Base-by-base conservation (phyloP, 2,329 filamentous ascomycete species). In the Colletotrichum sp. region DNA sequence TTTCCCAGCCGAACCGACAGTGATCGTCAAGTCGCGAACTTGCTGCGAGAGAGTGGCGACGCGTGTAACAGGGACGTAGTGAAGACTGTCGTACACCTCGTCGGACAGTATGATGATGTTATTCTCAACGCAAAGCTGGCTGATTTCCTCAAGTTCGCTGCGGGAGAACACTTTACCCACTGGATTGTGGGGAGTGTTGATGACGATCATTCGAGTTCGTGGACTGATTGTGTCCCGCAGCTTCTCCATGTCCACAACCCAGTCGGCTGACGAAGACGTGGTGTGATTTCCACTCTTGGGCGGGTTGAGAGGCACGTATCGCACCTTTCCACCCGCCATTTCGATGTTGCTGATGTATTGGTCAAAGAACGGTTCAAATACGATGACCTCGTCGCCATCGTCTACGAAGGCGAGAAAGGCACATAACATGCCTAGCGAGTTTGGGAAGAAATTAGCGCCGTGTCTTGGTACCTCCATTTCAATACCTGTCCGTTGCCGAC, bases 321-420 rank as follows among this genome's bases (percentile, higher is more conserved):
- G 94, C 78, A 99, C 95, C 83, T 94, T 97, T 79, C 97, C 97
- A 67, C 97, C 97, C 1, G 97, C 93, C 96, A 99, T 99, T 85
- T 98, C 95, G 79, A 99, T 99, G 86, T 99, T 99, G 88, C 94
- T 96, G 80, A 99, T 98, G 84, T 99, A 98, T 80, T 99, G 97
- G 86, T 99, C 97, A 84, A 99, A 99, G 87, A 98, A 99, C 12
- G 97, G 97, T 87, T 99, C 97, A 84, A 99, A 98, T 72, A 99
- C 92, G 79, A 99, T 98, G 79, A 98, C 97, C 85, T 99, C 97
- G 82, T 99, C 97, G 15, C 95, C 97, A 2, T 92, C 91, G 85
- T 99, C 97, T 74, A 99, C 93, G 81, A 99, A 99, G 4, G 92
- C 97, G 97, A 99, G 99, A 82, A 99, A 99, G 0, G 96, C 97